Evolutionary conservation across 208 protist species (phyloP).

Genomic region (Trypanosoma boissoni): DNA sequence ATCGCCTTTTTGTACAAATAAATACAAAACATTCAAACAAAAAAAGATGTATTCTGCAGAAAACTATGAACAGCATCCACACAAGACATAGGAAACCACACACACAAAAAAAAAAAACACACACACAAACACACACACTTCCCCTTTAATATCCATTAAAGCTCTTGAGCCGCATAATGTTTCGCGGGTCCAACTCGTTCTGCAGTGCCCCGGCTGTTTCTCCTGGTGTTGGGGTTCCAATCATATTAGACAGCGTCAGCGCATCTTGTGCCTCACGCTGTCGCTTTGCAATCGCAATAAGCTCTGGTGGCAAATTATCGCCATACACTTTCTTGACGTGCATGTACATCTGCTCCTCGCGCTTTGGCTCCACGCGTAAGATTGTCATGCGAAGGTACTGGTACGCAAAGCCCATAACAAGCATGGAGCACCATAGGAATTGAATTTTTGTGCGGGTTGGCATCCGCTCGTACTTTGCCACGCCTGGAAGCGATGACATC

Average conservation of each 20-base stretch:
- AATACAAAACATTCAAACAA: too few species aligned
- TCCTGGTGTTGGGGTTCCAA: conserved; percentile 72
- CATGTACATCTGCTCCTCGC: conserved; percentile 85
- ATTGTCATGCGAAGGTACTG: conserved; percentile 78
- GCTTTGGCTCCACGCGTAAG: conserved; percentile 71
- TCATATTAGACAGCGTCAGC: conserved; percentile 71
- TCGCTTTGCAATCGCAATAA: conserved; percentile 55
- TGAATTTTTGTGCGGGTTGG: conserved; percentile 73
- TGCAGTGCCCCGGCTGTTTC: conserved; percentile 74
- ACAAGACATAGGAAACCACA: too few species aligned
- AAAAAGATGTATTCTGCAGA: too few species aligned
- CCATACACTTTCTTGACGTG: conserved; percentile 67
- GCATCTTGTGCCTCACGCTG: conserved; percentile 79
- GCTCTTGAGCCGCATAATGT: conserved; percentile 59
- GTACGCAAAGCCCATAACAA: conserved; percentile 74
- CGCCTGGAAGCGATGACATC: conserved; percentile 55
- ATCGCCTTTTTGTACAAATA: too few species aligned
- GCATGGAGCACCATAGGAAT: conserved; percentile 77
- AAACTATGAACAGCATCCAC: too few species aligned
- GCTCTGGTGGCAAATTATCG: conserved; percentile 67
- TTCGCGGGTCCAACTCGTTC: conserved; percentile 72
- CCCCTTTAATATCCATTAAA: conserved; percentile 62
- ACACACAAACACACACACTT: conserved; percentile 5
- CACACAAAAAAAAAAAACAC: conserved; percentile 16
- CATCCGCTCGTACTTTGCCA: conserved; percentile 75